A percentile compares a stretch with the other conserved stretches of the same genome.
Evolutionary conservation across 1,139 yeast genomes (phyloP).

Genomic region (Yamadazyma sp.): DNA sequence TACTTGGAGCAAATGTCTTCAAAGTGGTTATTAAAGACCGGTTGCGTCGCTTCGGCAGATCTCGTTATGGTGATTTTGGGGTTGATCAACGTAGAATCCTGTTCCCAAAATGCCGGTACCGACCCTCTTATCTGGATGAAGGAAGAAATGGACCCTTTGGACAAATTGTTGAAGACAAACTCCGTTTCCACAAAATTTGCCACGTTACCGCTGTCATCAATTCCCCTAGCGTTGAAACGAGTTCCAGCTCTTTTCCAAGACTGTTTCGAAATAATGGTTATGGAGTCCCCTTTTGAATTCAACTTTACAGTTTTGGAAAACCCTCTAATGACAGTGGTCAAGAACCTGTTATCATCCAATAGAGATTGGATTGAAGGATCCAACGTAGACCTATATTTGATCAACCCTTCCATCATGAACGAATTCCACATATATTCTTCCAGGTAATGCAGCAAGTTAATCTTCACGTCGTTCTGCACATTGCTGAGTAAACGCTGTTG

Average conservation of each 20-base stretch:
- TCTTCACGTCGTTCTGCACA: constrained; percentile 9
- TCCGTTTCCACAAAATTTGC: constrained; percentile 98
- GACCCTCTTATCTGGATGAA: constrained; percentile 91
- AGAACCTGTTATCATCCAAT: constrained; percentile 73
- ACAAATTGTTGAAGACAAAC: constrained; percentile 57
- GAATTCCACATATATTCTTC: constrained; percentile 96
- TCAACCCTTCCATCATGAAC: constrained; percentile 82
- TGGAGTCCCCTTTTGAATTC: constrained; percentile 51
- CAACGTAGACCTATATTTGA: constrained; percentile 69
- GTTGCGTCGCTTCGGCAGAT: constrained; percentile 88
- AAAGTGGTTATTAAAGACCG: constrained; percentile 83
- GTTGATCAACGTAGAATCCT: constrained; percentile 79
- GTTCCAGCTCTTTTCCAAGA: constrained; percentile 98
- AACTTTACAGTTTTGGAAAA: constrained; percentile 80
- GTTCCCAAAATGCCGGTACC: constrained; percentile 98
- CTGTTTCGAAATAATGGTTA: constrained; percentile 87
- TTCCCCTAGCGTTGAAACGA: constrained; percentile 88
- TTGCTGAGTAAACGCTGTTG: constrained; percentile 10
- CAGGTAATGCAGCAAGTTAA: constrained; percentile 54
- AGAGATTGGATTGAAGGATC: constrained; percentile 56
- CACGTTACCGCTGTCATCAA: constrained; percentile 92
- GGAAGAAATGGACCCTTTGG: constrained; percentile 56
- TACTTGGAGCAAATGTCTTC: constrained; percentile 66
- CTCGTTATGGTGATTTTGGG: constrained; percentile 88
- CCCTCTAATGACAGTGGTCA: constrained; percentile 92